These are phyloP conservation scores for Medicago ruthenica DNA, from an alignment of 306 rosid genomes.

Conservation along the genomic window DNA sequence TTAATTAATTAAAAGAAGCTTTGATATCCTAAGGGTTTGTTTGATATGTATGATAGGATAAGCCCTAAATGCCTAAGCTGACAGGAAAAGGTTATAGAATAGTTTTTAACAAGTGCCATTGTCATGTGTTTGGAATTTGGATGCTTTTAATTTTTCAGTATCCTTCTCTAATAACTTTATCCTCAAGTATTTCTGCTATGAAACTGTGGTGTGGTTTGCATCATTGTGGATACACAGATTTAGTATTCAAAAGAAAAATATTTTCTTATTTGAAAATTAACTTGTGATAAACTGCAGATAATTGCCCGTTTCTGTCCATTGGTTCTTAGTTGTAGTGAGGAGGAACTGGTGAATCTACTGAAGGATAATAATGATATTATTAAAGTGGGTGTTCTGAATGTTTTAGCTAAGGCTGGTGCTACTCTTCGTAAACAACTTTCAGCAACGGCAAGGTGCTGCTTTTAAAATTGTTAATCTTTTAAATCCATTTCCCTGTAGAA, in stretches of 20 bases:
- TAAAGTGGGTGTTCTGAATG: constrained; percentile 83
- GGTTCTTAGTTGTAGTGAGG: constrained; percentile 82
- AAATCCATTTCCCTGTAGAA: constrained; percentile 30
- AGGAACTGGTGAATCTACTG: constrained; percentile 76
- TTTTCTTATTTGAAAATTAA: constrained; percentile 22
- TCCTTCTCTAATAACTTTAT: not conserved
- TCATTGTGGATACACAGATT: constrained; percentile 30
- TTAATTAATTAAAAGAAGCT: constrained; percentile 7
- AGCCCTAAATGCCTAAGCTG: constrained; percentile 20
- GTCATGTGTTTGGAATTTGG: not conserved
- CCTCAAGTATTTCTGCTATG: constrained; percentile 8
- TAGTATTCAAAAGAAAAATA: constrained; percentile 19
- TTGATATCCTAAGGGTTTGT: constrained; percentile 1
- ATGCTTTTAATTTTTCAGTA: constrained; percentile 18
- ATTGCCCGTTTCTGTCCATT: constrained; percentile 91
- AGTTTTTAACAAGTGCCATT: constrained; percentile 25
- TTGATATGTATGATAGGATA: constrained; percentile 2
- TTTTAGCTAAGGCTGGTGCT: constrained; percentile 95
- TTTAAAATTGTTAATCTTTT: constrained; percentile 25
- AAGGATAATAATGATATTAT: constrained; percentile 80
- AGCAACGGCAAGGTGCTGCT: constrained; percentile 71
- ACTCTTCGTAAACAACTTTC: constrained; percentile 85
- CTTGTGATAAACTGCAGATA: constrained; percentile 61
- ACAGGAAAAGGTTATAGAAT: constrained; percentile 4
- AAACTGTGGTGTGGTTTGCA: constrained; percentile 26